Percentiles rank a stretch among this genome's conserved stretches.
These are phyloP conservation scores for Cyclotella atomus DNA, from an alignment of 108 stramenopile genomes.

Conservation along the genomic window DNA sequence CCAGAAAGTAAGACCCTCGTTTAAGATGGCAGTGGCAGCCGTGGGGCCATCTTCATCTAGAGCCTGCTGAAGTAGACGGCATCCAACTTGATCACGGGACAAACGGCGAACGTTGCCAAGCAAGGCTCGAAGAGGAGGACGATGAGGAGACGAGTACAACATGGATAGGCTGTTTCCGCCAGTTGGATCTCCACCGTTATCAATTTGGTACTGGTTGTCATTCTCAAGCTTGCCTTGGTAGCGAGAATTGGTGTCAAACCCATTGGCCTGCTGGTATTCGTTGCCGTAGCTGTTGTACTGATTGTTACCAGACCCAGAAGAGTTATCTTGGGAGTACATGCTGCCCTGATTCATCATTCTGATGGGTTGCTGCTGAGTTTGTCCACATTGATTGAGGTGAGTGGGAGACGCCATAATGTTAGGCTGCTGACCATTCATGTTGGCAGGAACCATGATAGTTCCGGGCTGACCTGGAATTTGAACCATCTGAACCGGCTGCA, in stretches of 20 bases:
- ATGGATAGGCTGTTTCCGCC: constrained; percentile 41
- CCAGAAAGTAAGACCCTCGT: constrained; percentile 94
- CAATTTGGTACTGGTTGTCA: neutral
- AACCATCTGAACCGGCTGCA: constrained; percentile 66
- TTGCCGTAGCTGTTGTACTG: constrained; percentile 24
- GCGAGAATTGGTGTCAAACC: constrained; percentile 16
- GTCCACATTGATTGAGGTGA: constrained; percentile 14
- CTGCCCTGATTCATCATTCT: constrained; percentile 6
- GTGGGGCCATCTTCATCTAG: constrained; percentile 92
- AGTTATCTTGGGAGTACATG: constrained; percentile 20
- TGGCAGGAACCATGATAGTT: constrained; percentile 40
- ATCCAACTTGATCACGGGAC: constrained; percentile 93
- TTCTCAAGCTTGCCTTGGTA: constrained; percentile 14
- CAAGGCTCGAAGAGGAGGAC: constrained; percentile 82
- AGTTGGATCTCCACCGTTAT: constrained; percentile 11
- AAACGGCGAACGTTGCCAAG: constrained; percentile 88
- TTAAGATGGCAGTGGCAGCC: constrained; percentile 90
- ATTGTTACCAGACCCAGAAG: neutral
- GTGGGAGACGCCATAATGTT: constrained; percentile 25
- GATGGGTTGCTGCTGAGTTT: constrained; percentile 1
- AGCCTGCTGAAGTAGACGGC: constrained; percentile 95
- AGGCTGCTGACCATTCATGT: constrained; percentile 17
- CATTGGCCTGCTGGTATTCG: constrained; percentile 26
- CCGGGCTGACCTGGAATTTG: constrained; percentile 46
- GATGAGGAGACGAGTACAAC: constrained; percentile 71